Evolutionary conservation across 2,329 filamentous ascomycete species (phyloP).

Genomic region (Diplodia scrobiculata): DNA sequence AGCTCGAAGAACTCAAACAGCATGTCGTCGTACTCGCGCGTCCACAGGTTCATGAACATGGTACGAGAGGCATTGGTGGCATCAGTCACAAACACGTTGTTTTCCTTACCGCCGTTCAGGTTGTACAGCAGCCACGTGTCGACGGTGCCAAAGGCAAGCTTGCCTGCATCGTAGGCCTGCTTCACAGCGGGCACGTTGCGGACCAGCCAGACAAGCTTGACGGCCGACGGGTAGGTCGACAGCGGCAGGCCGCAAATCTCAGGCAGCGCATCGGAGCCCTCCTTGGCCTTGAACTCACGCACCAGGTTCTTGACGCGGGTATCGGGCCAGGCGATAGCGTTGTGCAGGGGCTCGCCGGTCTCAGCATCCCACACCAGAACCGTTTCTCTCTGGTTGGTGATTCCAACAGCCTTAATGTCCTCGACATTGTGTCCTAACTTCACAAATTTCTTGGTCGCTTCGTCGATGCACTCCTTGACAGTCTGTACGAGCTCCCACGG

Average conservation of each 20-base stretch:
- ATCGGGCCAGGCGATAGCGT: conserved; percentile 89
- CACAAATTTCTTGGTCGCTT: conserved; percentile 70
- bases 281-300: conserved; percentile 69
- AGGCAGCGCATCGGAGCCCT: conserved; percentile 68
- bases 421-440: conserved; percentile 66
- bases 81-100: conserved; percentile 77
- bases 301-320: conserved; percentile 77
- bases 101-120: conserved; percentile 71
- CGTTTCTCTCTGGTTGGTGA: conserved; percentile 90
- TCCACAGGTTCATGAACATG: conserved; percentile 91
- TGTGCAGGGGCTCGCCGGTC: conserved; percentile 78
- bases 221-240: conserved; percentile 84
- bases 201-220: conserved; percentile 83
- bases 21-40: conserved; percentile 74
- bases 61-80: conserved; percentile 85
- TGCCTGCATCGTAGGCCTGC: conserved; percentile 73
- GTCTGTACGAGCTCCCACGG: conserved; percentile 73
- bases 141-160: conserved; percentile 81
- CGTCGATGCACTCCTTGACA: conserved; percentile 77
- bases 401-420: conserved; percentile 75
- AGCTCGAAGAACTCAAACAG: conserved; percentile 79
- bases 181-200: conserved; percentile 69
- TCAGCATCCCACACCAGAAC: conserved; percentile 80
- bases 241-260: conserved; percentile 78
- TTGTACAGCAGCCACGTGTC: conserved; percentile 87